These are phyloP conservation scores for Xerocomus spinulosus DNA, from an alignment of 768 basidiomycete species.

Conservation along the genomic window DNA sequence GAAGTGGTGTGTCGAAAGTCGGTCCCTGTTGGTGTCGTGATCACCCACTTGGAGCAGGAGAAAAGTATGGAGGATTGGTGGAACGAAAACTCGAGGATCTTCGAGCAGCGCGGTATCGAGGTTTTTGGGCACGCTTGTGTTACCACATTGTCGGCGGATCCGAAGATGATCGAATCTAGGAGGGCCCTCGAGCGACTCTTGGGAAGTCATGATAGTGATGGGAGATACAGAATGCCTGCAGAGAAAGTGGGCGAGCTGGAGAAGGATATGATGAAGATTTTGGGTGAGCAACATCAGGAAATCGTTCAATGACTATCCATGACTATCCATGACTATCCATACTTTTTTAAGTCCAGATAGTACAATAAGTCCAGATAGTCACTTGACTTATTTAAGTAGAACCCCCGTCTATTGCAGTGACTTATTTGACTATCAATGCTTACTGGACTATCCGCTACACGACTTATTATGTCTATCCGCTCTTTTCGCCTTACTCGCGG, in stretches of 20 bases:
- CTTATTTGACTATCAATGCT: no score
- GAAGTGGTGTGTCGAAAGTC: neutral
- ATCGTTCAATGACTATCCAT: no score
- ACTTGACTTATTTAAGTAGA: no score
- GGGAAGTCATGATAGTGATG: neutral
- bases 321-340: no score
- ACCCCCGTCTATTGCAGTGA: no score
- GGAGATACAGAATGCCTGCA: neutral
- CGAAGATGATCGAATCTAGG: neutral
- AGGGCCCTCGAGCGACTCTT: neutral
- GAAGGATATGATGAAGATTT: neutral
- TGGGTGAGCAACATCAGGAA: neutral
- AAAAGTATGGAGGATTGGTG: neutral
- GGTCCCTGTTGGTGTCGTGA: neutral
- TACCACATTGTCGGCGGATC: neutral
- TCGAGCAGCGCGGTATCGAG: neutral
- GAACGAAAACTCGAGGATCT: neutral
- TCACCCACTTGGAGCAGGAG: neutral
- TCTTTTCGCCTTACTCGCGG: no score
- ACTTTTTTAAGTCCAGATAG: no score
- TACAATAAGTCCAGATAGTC: no score
- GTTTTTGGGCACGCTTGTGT: constrained; percentile 1
- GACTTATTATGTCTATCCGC: no score
- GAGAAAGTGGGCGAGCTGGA: neutral
- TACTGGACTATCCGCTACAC: no score